Evolutionary conservation across 768 basidiomycete genomes (phyloP).

Genomic region (Podaxis sp.): DNA sequence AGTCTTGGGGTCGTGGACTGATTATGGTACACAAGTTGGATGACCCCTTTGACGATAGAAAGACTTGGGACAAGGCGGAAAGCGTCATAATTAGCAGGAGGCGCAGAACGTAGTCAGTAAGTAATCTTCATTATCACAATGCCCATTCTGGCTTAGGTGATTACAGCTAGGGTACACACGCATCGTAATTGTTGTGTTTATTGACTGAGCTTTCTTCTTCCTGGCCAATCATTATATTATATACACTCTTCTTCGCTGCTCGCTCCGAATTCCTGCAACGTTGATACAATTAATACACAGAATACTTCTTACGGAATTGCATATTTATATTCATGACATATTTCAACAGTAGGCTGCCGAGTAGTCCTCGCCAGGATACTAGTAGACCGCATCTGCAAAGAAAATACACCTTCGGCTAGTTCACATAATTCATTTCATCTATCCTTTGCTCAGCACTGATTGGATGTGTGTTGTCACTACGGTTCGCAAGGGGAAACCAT

Average conservation of each 20-base stretch:
- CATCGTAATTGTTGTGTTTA: background rate
- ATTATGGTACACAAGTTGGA: background rate
- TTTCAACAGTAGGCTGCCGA: background rate
- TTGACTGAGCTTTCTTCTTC: background rate
- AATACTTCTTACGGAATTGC: background rate
- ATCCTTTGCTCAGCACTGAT: too few species aligned
- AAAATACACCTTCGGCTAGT: too few species aligned
- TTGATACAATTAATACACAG: background rate
- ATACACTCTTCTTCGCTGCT: background rate
- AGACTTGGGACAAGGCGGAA: slow-evolving; percentile 4
- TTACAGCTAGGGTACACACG: background rate
- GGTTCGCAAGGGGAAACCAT: too few species aligned
- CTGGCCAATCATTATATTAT: background rate
- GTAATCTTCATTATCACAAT: background rate
- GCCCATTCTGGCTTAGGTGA: background rate
- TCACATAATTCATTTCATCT: too few species aligned
- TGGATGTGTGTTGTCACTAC: too few species aligned
- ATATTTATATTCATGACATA: background rate
- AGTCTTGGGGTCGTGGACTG: background rate
- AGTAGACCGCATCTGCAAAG: background rate
- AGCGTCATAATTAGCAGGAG: background rate
- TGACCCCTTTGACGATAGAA: background rate
- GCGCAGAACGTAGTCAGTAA: background rate
- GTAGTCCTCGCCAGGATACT: background rate
- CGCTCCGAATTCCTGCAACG: background rate